Conservation (phyloP, 208 protist genomes). For the Lotmaria passim region DNA sequence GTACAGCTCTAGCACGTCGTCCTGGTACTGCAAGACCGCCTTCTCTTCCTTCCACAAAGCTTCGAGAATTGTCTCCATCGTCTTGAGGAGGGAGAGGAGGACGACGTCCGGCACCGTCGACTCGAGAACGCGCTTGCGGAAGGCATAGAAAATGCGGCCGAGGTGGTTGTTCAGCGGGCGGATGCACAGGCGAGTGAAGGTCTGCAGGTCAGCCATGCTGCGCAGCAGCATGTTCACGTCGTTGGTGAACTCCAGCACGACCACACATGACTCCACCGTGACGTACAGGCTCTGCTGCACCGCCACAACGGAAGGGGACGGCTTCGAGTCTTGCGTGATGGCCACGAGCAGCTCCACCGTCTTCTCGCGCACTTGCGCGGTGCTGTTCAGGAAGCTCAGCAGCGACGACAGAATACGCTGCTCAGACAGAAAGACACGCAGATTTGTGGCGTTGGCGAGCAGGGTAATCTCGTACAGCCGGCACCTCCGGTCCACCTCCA, state of each 20-base stretch:
- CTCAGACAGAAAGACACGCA: constrained; percentile 74
- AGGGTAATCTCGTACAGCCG: constrained; percentile 72
- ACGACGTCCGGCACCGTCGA: constrained; percentile 71
- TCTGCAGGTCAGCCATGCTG: constrained; percentile 85
- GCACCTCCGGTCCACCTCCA: constrained; percentile 82
- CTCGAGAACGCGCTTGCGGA: constrained; percentile 66
- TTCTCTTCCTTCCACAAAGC: constrained; percentile 67
- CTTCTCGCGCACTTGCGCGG: constrained; percentile 72
- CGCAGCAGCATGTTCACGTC: constrained; percentile 76
- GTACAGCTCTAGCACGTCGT: constrained; percentile 86
- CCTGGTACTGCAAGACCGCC: constrained; percentile 76
- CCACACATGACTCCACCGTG: constrained; percentile 82
- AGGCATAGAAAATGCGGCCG: constrained; percentile 85
- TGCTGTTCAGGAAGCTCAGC: constrained; percentile 83
- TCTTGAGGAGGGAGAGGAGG: constrained; percentile 76
- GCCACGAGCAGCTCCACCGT: constrained; percentile 83
- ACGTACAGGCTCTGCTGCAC: constrained; percentile 83
- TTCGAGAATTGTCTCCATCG: constrained; percentile 69
- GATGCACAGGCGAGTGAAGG: constrained; percentile 79
- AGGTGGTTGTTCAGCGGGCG: constrained; percentile 75
- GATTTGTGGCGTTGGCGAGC: constrained; percentile 62
- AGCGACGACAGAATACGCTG: constrained; percentile 78
- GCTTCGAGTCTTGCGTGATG: constrained; percentile 73
- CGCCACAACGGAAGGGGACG: constrained; percentile 47
- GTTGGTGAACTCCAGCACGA: constrained; percentile 85